phyloP scores from a whole-genome alignment of 1,284 basidiomycete genomes.

The Paramarasmius palmivorus region DNA sequence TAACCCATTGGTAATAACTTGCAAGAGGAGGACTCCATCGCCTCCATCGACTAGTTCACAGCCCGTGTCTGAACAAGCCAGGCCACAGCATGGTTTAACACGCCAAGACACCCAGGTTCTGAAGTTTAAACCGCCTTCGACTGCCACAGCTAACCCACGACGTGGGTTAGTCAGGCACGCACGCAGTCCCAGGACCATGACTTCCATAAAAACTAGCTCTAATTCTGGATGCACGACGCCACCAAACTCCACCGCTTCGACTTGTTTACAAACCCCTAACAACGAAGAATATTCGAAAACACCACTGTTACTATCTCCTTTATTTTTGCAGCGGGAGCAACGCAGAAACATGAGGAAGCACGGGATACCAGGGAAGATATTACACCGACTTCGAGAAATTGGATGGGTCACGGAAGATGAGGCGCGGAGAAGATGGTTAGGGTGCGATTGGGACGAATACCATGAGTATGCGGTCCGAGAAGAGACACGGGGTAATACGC shows the following conservation, averaged over 20 bases:
- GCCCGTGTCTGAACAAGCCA: too few relatives aligned
- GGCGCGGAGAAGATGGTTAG: neutral
- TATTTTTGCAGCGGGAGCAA: neutral
- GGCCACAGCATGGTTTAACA: too few relatives aligned
- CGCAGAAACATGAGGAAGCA: neutral
- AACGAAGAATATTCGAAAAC: too few relatives aligned
- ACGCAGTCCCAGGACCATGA: neutral
- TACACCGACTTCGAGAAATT: neutral
- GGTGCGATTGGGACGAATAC: neutral
- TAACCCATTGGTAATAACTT: too few relatives aligned
- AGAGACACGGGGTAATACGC: neutral
- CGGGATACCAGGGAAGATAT: neutral
- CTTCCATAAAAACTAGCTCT: neutral
- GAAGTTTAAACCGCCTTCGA: too few relatives aligned
- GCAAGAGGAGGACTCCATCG: too few relatives aligned
- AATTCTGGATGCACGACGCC: neutral
- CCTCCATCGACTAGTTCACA: too few relatives aligned
- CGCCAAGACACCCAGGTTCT: too few relatives aligned
- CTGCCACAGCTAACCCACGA: too few relatives aligned
- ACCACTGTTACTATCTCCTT: neutral
- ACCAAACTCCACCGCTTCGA: neutral
- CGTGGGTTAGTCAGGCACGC: neutral
- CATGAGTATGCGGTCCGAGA: neutral
- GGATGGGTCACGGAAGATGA: constrained; percentile 1
- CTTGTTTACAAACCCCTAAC: neutral